Evolutionary conservation across 1,139 yeast species (phyloP), one percentile per base, ranked within the genome.

Genomic region (Yamadazyma diospyri): DNA sequence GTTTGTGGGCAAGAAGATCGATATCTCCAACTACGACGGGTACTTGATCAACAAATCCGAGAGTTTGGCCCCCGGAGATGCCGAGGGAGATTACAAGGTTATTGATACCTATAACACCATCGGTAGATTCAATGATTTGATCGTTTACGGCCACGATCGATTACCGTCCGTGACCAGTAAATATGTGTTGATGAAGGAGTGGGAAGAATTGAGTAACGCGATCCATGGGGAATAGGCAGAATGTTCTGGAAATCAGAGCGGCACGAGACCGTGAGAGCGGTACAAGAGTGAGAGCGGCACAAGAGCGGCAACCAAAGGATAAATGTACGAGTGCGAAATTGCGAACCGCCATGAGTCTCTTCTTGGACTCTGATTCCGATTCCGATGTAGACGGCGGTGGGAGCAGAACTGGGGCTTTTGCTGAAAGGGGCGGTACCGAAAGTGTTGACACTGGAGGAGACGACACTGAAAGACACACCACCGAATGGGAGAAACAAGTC

Each of bases 111-210:
- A 55, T 34, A 46, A 51, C 6, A 47, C 72, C 0, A 48, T 53
- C n/a, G 71, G 61, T 2, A 47, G 46, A 29, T 63, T 68, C 40
- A 46, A 55, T 8, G 39, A 47, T 5, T 38, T 69, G 16, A 45
- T 48, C 4, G 47, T 64, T 0, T 69, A 55, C 41, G 73, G 73
- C 12, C 75, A 69, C 36, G 74, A 68, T 37, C 39, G 58, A 3
- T 35, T 39, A n/a, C 53, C 59, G 4, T 51, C 53, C 2, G 57
- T 46, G 43, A 49, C 50, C 26, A 59, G 59, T 39, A 61, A 62
- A 32, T 66, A 69, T 61, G 37, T 45, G 7, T 38, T 61, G 33
- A 43, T 64, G n/a, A 45, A 47, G 2, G 72, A 68, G 42, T 66
- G 64, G 65, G 41, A 48, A 9, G 50, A 50, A 4, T 45, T 68